Evolutionary conservation across 805 yeast species (phyloP).

Genomic region (Kluyveromyces lactis): DNA sequence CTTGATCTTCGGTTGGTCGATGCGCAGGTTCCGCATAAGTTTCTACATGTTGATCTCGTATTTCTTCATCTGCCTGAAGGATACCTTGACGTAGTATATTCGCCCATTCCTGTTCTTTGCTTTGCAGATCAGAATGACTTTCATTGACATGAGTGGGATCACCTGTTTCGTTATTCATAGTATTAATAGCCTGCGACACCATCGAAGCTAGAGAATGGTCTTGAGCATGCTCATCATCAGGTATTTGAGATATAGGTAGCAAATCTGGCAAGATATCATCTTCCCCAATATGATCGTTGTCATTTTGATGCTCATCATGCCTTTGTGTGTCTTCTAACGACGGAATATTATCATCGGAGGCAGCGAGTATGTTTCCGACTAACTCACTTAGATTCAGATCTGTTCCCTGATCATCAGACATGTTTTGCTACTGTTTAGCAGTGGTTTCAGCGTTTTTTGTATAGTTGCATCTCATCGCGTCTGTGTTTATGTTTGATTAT

Average conservation of each 20-base stretch:
- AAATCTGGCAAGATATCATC: constrained; percentile 8
- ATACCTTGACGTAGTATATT: constrained; percentile 24
- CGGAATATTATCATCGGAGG: constrained; percentile 14
- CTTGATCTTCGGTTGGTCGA: constrained; percentile 7
- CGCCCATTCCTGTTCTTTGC: constrained; percentile 25
- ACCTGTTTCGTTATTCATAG: constrained; percentile 11
- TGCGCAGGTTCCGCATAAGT: constrained; percentile 4
- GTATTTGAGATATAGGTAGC: constrained; percentile 16
- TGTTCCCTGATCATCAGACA: constrained; percentile 19
- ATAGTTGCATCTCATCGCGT: too few species aligned
- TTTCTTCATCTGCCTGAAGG: constrained; percentile 12
- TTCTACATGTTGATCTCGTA: constrained; percentile 5
- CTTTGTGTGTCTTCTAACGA: not conserved
- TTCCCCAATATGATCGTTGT: not conserved
- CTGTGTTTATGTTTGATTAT: too few species aligned
- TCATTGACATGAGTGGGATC: constrained; percentile 3
- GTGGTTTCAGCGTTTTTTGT: too few species aligned
- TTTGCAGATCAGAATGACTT: constrained; percentile 4
- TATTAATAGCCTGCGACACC: constrained; percentile 33
- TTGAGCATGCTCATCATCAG: constrained; percentile 8
- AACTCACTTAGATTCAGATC: constrained; percentile 27
- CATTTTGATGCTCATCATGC: constrained; percentile 3
- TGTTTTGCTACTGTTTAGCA: too few species aligned
- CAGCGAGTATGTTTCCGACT: constrained; percentile 26
- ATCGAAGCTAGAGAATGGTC: constrained; percentile 32